Percentiles rank a stretch among this genome's conserved stretches.
phyloP scores from a whole-genome alignment of 163 green algal species.

The Scenedesmus sp. region DNA sequence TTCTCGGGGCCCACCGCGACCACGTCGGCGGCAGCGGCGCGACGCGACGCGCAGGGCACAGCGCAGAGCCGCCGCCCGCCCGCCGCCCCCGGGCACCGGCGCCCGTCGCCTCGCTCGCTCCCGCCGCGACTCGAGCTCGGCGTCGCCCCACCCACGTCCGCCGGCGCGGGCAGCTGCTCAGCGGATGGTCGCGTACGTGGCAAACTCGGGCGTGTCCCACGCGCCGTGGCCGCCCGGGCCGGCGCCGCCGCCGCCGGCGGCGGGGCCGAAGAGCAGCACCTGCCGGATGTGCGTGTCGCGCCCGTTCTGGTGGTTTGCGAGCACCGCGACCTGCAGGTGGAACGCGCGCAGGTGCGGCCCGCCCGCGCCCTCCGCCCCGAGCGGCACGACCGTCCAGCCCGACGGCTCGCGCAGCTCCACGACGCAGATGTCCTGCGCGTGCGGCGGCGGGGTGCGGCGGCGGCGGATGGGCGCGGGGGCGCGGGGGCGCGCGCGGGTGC shows the following conservation, averaged over 20 bases:
- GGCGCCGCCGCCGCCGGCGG: background rate
- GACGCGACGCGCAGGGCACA: too few species aligned
- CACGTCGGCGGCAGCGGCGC: too few species aligned
- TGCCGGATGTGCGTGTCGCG: constrained; percentile 93
- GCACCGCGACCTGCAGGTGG: constrained; percentile 71
- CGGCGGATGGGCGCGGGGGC: too few species aligned
- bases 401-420: constrained; percentile 88
- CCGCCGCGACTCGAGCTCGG: too few species aligned
- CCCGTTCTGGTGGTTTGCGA: constrained; percentile 98
- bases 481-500: too few species aligned
- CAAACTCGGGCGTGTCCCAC: constrained; percentile 13
- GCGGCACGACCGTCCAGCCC: constrained; percentile 85
- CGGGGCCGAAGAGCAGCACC: constrained; percentile 74
- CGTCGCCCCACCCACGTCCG: too few species aligned
- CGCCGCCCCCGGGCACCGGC: too few species aligned
- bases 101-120: too few species aligned
- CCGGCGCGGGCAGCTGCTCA: too few species aligned
- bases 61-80: too few species aligned
- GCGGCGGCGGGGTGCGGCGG: background rate
- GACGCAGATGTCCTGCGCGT: constrained; percentile 58
- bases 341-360: constrained; percentile 1
- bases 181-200: constrained; percentile 10
- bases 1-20: too few species aligned
- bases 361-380: constrained; percentile 42
- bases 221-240: background rate